Evolutionary conservation across 768 basidiomycete species (phyloP).

Genomic region (Rickenella mellea): DNA sequence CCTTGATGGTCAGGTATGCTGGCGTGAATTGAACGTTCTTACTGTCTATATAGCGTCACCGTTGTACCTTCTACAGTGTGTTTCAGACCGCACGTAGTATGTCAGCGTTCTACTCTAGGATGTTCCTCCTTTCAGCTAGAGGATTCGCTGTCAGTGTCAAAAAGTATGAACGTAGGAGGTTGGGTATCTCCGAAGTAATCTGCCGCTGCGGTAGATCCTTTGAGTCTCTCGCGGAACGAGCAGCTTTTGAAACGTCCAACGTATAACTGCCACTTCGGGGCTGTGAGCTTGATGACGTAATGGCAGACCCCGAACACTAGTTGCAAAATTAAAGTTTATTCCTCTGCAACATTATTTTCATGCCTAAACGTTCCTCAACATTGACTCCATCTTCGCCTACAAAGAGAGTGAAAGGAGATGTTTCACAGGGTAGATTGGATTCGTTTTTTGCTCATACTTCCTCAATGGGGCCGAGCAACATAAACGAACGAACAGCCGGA

Average conservation of each 20-base stretch:
- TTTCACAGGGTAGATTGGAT: constrained; percentile 14
- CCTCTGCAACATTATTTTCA: not conserved
- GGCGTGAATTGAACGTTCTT: too few relatives aligned
- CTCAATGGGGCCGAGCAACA: not conserved
- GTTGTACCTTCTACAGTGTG: too few relatives aligned
- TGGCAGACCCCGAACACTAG: not conserved
- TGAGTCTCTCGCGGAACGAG: not conserved
- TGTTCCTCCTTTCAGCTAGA: too few relatives aligned
- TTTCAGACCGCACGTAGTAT: too few relatives aligned
- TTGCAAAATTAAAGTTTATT: not conserved
- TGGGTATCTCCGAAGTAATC: constrained; percentile 6
- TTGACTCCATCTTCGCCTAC: constrained; percentile 4
- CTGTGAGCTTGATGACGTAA: not conserved
- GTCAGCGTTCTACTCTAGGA: too few relatives aligned
- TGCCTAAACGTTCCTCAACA: constrained; percentile 8
- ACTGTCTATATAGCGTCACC: too few relatives aligned
- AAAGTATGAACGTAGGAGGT: constrained; percentile 9
- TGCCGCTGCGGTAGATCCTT: not conserved
- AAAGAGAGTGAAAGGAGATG: constrained; percentile 15
- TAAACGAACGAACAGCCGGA: constrained; percentile 4
- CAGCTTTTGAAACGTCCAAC: not conserved
- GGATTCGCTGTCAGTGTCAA: too few relatives aligned
- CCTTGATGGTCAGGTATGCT: too few relatives aligned
- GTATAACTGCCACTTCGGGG: not conserved
- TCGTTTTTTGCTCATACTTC: constrained; percentile 16